These are phyloP conservation scores for Xylaria sp. DNA, from an alignment of 495 filamentous ascomycete species.

Conservation along the genomic window DNA sequence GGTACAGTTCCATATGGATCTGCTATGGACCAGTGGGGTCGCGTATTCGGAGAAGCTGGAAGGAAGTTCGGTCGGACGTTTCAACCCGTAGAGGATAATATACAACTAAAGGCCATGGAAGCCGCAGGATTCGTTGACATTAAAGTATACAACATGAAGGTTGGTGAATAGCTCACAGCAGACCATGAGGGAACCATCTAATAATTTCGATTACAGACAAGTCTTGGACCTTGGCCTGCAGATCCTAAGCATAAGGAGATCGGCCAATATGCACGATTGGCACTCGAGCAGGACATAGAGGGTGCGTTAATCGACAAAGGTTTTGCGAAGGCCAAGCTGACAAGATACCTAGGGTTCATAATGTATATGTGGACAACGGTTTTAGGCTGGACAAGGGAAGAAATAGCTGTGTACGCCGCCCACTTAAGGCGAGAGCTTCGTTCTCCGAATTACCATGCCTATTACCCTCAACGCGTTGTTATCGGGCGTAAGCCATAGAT, in stretches of 20 bases:
- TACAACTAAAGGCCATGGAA: constrained; percentile 43
- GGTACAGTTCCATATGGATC: constrained; percentile 52
- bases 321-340: background rate
- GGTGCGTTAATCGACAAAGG: constrained; percentile 24
- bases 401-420: constrained; percentile 45
- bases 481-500: constrained; percentile 45
- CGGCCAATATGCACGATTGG: constrained; percentile 44
- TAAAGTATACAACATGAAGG: constrained; percentile 49
- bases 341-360: constrained; percentile 36
- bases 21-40: constrained; percentile 54
- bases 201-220: constrained; percentile 38
- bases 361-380: constrained; percentile 40
- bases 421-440: constrained; percentile 44
- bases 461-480: constrained; percentile 42
- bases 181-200: background rate
- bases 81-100: constrained; percentile 48
- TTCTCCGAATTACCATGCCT: constrained; percentile 36
- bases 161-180: constrained; percentile 23
- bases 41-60: constrained; percentile 51
- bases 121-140: constrained; percentile 53
- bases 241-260: constrained; percentile 58
- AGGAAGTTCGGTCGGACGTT: constrained; percentile 57
- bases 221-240: constrained; percentile 58
- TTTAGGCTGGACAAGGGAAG: constrained; percentile 44
- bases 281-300: constrained; percentile 41